Conservation (phyloP, 1,284 basidiomycete genomes). For the Crucibulum parvulum region DNA sequence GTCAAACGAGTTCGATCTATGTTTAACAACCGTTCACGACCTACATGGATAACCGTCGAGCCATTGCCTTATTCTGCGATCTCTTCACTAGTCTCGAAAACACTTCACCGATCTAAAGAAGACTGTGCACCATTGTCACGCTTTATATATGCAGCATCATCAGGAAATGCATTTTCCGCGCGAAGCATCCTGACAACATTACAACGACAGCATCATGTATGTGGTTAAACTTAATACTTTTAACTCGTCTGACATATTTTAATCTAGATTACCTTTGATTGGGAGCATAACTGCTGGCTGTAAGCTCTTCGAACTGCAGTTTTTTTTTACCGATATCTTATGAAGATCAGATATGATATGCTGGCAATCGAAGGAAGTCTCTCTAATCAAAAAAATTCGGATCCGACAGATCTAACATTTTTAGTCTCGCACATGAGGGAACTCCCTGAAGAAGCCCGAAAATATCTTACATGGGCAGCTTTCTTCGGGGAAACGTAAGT, state of each 20-base stretch:
- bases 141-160: constrained; percentile 61
- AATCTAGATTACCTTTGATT: constrained; percentile 62
- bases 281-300: constrained; percentile 69
- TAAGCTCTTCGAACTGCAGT: constrained; percentile 36
- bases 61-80: constrained; percentile 63
- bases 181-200: constrained; percentile 65
- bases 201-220: constrained; percentile 61
- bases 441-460: constrained; percentile 67
- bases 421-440: constrained; percentile 63
- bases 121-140: constrained; percentile 59
- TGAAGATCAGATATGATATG: constrained; percentile 55
- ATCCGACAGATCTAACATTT: constrained; percentile 69
- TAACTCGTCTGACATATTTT: constrained; percentile 3
- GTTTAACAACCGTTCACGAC: constrained; percentile 59
- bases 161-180: constrained; percentile 72
- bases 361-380: constrained; percentile 58
- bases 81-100: constrained; percentile 62
- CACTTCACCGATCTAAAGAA: constrained; percentile 64
- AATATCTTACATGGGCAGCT: constrained; percentile 72
- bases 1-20: constrained; percentile 60
- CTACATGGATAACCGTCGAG: constrained; percentile 71
- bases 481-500: constrained; percentile 74
- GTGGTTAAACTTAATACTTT: constrained; percentile 14
- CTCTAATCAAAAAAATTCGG: constrained; percentile 55
- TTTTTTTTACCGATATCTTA: constrained; percentile 1